These are phyloP conservation scores for Candida sanyiensis DNA, from an alignment of 805 yeast species.

Conservation along the genomic window DNA sequence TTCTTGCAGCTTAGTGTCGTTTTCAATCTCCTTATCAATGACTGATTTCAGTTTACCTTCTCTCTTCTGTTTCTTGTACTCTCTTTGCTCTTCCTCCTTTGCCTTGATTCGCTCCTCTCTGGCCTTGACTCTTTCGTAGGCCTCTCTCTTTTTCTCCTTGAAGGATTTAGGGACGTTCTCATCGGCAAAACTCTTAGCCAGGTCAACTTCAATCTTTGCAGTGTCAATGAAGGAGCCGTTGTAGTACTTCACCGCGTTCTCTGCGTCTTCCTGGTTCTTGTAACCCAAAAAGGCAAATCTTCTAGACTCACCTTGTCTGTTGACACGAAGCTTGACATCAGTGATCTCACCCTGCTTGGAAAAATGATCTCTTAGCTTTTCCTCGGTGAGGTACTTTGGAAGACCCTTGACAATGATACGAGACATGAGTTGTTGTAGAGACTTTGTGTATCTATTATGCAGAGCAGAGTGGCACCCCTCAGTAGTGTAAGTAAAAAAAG, in stretches of 20 bases:
- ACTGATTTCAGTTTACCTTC: slow-evolving; percentile 23
- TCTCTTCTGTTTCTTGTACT: slow-evolving; percentile 27
- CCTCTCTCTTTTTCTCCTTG: slow-evolving; percentile 50
- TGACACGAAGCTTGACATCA: slow-evolving; percentile 81
- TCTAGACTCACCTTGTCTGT: slow-evolving; percentile 80
- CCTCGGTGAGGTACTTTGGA: slow-evolving; percentile 75
- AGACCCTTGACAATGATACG: slow-evolving; percentile 89
- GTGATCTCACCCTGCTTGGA: slow-evolving; percentile 58
- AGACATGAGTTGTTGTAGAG: slow-evolving; percentile 43
- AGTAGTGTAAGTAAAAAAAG: neutral
- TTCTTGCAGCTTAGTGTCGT: slow-evolving; percentile 67
- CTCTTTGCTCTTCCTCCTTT: slow-evolving; percentile 34
- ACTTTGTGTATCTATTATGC: neutral
- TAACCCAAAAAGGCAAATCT: slow-evolving; percentile 92
- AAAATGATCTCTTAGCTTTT: slow-evolving; percentile 63
- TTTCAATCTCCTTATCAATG: slow-evolving; percentile 57
- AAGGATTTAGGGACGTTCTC: slow-evolving; percentile 68
- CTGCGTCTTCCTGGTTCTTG: slow-evolving; percentile 68
- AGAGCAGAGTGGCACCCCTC: too few species aligned
- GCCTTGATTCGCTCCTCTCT: slow-evolving; percentile 44
- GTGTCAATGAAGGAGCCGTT: slow-evolving; percentile 80
- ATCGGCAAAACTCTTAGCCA: slow-evolving; percentile 84
- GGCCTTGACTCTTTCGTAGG: slow-evolving; percentile 37
- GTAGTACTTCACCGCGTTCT: slow-evolving; percentile 68
- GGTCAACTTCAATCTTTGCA: slow-evolving; percentile 65